Conservation (phyloP, 768 basidiomycete species). For the Mycena chlorophos region DNA sequence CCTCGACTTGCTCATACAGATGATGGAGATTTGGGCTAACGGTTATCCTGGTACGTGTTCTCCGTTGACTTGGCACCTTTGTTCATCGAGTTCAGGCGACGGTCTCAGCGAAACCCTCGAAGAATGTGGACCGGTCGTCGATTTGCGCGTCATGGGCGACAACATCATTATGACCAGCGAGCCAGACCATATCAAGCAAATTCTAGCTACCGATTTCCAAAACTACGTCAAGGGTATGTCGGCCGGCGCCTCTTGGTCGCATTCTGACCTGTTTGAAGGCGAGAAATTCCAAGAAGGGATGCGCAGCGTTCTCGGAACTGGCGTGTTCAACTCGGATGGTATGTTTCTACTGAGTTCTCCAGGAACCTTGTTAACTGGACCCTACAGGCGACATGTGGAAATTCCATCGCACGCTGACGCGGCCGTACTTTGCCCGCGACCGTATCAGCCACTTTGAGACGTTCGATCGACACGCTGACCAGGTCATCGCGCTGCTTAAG, state of each 20-base stretch:
- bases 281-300: slow-evolving; percentile 44
- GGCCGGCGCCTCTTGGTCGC: no score
- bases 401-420: slow-evolving; percentile 35
- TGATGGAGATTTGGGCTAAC: slow-evolving; percentile 38
- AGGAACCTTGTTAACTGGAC: not conserved
- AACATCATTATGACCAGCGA: slow-evolving; percentile 48
- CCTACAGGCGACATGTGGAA: slow-evolving; percentile 50
- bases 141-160: slow-evolving; percentile 46
- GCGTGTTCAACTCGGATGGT: slow-evolving; percentile 73
- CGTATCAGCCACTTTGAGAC: slow-evolving; percentile 55
- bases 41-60: slow-evolving; percentile 51
- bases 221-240: slow-evolving; percentile 58
- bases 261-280: slow-evolving; percentile 28
- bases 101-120: slow-evolving; percentile 37
- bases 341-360: slow-evolving; percentile 6
- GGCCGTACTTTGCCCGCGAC: slow-evolving; percentile 64
- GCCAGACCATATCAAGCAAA: slow-evolving; percentile 58
- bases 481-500: slow-evolving; percentile 46
- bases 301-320: slow-evolving; percentile 55
- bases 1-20: slow-evolving; percentile 39
- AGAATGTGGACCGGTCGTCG: slow-evolving; percentile 43
- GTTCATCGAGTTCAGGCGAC: slow-evolving; percentile 37
- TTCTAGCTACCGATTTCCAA: slow-evolving; percentile 57
- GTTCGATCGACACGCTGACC: slow-evolving; percentile 51
- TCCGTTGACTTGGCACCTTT: not conserved